Evolutionary conservation across 331 rosid species (phyloP).

Genomic region (Pyrus hybrid): DNA sequence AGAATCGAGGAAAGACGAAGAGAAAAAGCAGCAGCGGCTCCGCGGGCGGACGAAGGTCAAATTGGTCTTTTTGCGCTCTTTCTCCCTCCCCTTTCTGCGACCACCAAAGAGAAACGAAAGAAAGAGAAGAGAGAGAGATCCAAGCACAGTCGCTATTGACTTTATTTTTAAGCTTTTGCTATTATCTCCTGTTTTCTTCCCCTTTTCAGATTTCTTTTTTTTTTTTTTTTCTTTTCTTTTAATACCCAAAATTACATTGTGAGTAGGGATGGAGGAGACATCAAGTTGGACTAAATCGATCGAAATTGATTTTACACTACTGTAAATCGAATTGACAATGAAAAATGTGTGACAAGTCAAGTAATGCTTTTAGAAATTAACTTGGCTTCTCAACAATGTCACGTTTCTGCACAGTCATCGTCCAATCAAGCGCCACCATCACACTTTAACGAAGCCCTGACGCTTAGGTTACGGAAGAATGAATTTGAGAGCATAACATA

Average conservation of each 20-base stretch:
- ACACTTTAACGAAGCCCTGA: no score
- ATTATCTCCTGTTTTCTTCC: background rate
- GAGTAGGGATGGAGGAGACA: background rate
- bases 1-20: conserved; percentile 29
- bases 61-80: conserved; percentile 32
- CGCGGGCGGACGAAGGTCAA: conserved; percentile 33
- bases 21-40: conserved; percentile 12
- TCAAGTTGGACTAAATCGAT: background rate
- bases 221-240: no score
- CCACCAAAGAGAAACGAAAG: conserved; percentile 9
- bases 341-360: background rate
- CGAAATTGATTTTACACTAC: background rate
- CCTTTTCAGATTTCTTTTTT: no score
- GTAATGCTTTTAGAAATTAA: background rate
- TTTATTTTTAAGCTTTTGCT: conserved; percentile 1
- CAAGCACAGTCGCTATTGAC: conserved; percentile 28
- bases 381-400: no score
- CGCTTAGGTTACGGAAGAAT: no score
- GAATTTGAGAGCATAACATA: no score
- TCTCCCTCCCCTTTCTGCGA: conserved; percentile 26
- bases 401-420: no score
- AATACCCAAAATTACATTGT: no score
- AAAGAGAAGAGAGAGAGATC: conserved; percentile 17
- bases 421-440: rapidly evolving
- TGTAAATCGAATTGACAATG: background rate